Base-by-base conservation (phyloP, 768 basidiomycete genomes). In the Lactarius evosmus region DNA sequence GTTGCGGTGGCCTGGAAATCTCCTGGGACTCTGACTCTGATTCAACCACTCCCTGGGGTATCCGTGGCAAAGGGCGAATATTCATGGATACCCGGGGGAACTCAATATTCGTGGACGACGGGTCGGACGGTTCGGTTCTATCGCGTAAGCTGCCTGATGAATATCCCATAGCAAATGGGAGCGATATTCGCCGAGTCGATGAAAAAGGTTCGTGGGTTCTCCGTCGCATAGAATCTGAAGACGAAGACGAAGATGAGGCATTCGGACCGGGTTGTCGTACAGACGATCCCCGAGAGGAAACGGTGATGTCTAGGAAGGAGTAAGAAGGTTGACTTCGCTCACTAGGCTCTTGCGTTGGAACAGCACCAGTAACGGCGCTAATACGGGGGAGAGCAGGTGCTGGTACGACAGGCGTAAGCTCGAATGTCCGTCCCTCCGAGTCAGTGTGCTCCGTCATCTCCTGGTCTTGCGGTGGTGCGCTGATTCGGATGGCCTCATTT, bases 271-370 rank as follows among this genome's bases (percentile, higher is more conserved):
- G 30, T 11, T 33, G 59, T 30, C 38, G 60, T 2, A 61, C 40
- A 34, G 34, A 58, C 3, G 67, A 68, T 9, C 34, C 46, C n/a
- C 51, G 63, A 16, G 68, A 66, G 41, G 68, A 67, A 25, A 40
- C 61, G 12, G 62, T 50, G 52, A 69, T 67, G 17, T 69, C 68
- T 3, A 69, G 57, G 66, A 69, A 69, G 25, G 68, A 69, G 16
- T 41, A 67, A n/a, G 59, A 56, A 16, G 51, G 64, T 16, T 61
- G 64, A 29, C 49, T 60, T 25, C 44, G 56, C 14, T 56, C 64
- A 44, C 50, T 52, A 16, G 41, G 2, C 44, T 14, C 49, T 22
- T n/a, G 56, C 32, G 44, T 27, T 5, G 66, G 62, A 30, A 32
- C 27, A 40, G 56, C 41, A 19, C 36, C 16, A 8, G 52, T n/a